Conservation (phyloP, 108 stramenopile genomes). For the Aurantiochytrium sp. region DNA sequence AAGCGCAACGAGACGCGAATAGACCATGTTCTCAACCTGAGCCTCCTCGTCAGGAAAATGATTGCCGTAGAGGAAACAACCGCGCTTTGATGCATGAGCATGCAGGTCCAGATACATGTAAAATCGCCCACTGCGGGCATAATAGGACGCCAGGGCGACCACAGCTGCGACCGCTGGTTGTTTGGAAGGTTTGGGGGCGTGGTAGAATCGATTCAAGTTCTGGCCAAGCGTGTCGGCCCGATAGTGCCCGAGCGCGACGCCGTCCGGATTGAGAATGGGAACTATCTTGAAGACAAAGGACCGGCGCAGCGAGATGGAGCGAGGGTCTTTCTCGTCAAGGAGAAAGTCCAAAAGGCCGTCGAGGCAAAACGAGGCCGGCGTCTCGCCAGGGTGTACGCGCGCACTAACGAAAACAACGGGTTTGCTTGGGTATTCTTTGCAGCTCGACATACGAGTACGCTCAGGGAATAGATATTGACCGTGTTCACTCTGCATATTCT, state of each 20-base stretch:
- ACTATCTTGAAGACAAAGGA: conserved; percentile 31
- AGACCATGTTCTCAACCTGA: conserved; percentile 52
- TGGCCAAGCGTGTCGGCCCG: conserved; percentile 48
- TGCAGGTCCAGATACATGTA: conserved; percentile 54
- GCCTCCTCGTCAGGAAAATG: conserved; percentile 29
- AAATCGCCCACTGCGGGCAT: background rate
- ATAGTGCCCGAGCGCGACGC: conserved; percentile 55
- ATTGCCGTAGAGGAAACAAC: conserved; percentile 64
- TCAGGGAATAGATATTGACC: background rate
- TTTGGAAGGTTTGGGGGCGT: conserved; percentile 15
- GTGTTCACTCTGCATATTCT: background rate
- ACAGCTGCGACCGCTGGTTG: conserved; percentile 40
- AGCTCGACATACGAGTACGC: background rate
- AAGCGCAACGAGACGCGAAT: conserved; percentile 36
- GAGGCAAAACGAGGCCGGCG: conserved; percentile 47
- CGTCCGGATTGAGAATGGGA: conserved; percentile 59
- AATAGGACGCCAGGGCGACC: conserved; percentile 31
- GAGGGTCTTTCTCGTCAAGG: conserved; percentile 27
- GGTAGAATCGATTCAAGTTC: conserved; percentile 60
- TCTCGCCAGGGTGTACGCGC: conserved; percentile 61
- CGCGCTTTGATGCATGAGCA: conserved; percentile 56
- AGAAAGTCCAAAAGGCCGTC: conserved; percentile 48
- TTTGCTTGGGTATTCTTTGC: background rate
- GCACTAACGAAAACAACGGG: conserved; percentile 44
- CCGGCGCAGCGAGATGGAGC: conserved; percentile 38